phyloP scores from a whole-genome alignment of 1,284 basidiomycete species.

The Stygiomarasmius scandens region DNA sequence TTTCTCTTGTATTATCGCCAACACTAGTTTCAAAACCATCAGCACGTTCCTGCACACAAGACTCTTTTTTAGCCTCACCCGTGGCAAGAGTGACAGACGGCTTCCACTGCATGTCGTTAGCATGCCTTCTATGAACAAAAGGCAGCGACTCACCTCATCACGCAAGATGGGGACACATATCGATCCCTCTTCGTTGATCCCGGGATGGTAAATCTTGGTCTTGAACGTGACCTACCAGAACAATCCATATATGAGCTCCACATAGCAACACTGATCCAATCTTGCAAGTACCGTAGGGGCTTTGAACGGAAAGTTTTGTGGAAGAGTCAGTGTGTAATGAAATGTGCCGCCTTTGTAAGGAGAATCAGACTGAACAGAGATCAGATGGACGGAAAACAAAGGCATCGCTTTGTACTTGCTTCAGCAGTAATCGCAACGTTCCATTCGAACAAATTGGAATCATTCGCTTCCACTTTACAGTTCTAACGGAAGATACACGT shows the following conservation, averaged over 20 bases:
- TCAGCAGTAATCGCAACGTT: constrained; percentile 76
- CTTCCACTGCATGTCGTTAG: constrained; percentile 72
- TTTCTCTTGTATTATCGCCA: constrained; percentile 82
- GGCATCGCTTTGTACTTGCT: constrained; percentile 49
- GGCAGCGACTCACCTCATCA: constrained; percentile 62
- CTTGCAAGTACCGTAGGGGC: constrained; percentile 74
- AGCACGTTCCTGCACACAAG: not conserved
- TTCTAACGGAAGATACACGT: constrained; percentile 26
- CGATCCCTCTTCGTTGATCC: constrained; percentile 87
- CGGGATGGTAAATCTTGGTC: constrained; percentile 92
- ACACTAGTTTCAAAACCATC: constrained; percentile 49
- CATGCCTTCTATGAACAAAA: constrained; percentile 12
- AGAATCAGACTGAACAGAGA: constrained; percentile 58
- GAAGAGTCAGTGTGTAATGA: constrained; percentile 71
- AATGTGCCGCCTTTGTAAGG: constrained; percentile 89
- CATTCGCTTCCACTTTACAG: constrained; percentile 64
- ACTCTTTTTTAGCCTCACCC: constrained; percentile 44
- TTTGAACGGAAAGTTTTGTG: constrained; percentile 88
- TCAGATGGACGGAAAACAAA: constrained; percentile 4
- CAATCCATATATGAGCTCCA: not conserved
- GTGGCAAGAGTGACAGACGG: constrained; percentile 79
- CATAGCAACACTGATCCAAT: not conserved
- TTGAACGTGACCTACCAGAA: constrained; percentile 73
- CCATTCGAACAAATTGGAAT: constrained; percentile 81
- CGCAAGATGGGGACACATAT: constrained; percentile 82